Evolutionary conservation across 495 filamentous ascomycete species (phyloP), one percentile per base, ranked within the genome.

Genomic region (Rhizodiscina lignyota): DNA sequence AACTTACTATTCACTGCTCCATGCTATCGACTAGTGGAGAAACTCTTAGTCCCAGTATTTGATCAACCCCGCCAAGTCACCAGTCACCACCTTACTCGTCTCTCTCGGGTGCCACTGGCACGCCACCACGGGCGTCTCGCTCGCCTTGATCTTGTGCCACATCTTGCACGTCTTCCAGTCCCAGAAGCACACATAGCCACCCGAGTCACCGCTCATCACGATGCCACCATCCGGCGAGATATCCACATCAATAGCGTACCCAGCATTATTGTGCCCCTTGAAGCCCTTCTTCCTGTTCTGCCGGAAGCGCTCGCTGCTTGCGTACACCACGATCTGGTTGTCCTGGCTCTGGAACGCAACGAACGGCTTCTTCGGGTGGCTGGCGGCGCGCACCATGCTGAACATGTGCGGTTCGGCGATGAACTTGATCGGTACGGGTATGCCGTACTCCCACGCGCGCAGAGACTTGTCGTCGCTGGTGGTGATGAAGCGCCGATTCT

Each of bases 121-220:
- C 45, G 74, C 80, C 32, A 81, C 82, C 29, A 93, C 70, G 11
- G 87, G 71, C 4, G 77, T 74, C 30, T 81, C 77, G 36, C 76
- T 71, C 2, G 83, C 85, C 55, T 77, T 63, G 36, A 97, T 70
- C 70, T 96, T 96, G 56, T 89, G 80, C 56, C 79, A 94, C 82
- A 97, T 83, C 60, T 93, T 96, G 48, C 86, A 84, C 24, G 83
- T 94, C 72, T 96, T 97, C 74, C 82, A 96, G 55, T 94, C 87
- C 86, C 86, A 97, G 61, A 93, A 94, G 56, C 82, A 94, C 30
- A 87, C 74, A 46, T 69, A 94, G 17, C 89, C 89, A 26, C 66
- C 84, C 26, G 66, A 77, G 53, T 96, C 91, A 36, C 89, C 89
- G 22, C 68, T 77, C 10, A 66, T 72, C 34, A 96, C 63, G 50